Conservation (phyloP, 306 rosid genomes). For the Trifolium dubium region DNA sequence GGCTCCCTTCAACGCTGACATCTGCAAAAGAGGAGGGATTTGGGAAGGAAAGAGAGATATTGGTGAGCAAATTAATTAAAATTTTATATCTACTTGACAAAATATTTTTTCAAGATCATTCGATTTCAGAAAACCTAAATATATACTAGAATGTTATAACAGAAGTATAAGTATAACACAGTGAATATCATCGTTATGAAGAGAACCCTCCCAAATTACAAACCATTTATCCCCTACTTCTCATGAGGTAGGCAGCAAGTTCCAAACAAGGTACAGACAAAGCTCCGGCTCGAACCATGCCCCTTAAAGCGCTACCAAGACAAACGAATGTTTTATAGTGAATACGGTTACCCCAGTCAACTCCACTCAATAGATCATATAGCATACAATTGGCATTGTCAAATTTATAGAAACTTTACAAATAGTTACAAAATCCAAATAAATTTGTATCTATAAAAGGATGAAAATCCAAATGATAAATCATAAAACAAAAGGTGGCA, state of each 20-base stretch:
- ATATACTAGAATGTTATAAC: slow-evolving; percentile 35
- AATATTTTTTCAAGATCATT: slow-evolving; percentile 32
- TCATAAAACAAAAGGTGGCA: slow-evolving; percentile 21
- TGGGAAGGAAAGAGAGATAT: slow-evolving; percentile 22
- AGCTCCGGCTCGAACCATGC: slow-evolving; percentile 77
- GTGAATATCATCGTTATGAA: slow-evolving; percentile 40
- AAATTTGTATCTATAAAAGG: slow-evolving; percentile 7
- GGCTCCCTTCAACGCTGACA: slow-evolving; percentile 94
- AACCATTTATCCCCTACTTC: slow-evolving; percentile 71
- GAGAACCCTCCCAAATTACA: slow-evolving; percentile 65
- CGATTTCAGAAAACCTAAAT: slow-evolving; percentile 42
- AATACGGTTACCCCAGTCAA: slow-evolving; percentile 58
- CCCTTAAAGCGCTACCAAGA: slow-evolving; percentile 85
- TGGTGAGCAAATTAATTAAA: slow-evolving; percentile 20
- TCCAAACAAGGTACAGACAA: slow-evolving; percentile 74
- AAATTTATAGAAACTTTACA: slow-evolving; percentile 31
- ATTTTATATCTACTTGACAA: slow-evolving; percentile 7
- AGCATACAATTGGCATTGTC: slow-evolving; percentile 40
- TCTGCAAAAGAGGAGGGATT: slow-evolving; percentile 50
- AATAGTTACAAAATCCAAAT: slow-evolving; percentile 10
- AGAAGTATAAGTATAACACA: slow-evolving; percentile 47
- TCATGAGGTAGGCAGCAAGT: slow-evolving; percentile 87
- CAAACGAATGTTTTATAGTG: slow-evolving; percentile 66
- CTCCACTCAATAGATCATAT: slow-evolving; percentile 46
- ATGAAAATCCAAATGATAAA: slow-evolving; percentile 1